Percentiles rank a stretch among this genome's conserved stretches.
phyloP scores from a whole-genome alignment of 257 asterid species.

The Mentha longifolia region DNA sequence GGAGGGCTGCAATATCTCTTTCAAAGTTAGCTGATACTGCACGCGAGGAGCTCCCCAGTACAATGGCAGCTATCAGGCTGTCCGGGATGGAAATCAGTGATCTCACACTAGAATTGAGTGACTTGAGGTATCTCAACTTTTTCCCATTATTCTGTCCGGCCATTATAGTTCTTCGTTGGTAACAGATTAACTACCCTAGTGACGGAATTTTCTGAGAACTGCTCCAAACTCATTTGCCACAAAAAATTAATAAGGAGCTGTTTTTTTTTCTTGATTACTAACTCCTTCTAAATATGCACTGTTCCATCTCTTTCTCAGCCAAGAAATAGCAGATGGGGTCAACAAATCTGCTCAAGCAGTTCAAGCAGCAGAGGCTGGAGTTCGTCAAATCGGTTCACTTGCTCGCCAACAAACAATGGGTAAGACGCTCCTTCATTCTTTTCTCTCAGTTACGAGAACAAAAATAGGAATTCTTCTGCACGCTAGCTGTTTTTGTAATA shows the following conservation, averaged over 20 bases:
- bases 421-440: conserved; percentile 43
- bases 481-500: conserved; percentile 3
- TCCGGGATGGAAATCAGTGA: conserved; percentile 94
- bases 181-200: conserved; percentile 13
- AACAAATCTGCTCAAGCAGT: conserved; percentile 89
- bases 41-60: conserved; percentile 86
- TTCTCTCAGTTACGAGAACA: conserved; percentile 6
- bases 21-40: conserved; percentile 85
- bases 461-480: neutral
- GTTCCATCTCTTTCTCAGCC: conserved; percentile 57
- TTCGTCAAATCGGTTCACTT: conserved; percentile 78
- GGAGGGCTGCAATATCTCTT: conserved; percentile 79
- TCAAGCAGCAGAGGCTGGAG: conserved; percentile 94
- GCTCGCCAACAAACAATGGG: conserved; percentile 85
- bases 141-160: conserved; percentile 3
- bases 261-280: neutral
- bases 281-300: conserved; percentile 20
- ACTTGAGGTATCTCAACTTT: conserved; percentile 61
- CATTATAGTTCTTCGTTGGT: conserved; percentile 13
- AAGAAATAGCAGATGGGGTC: conserved; percentile 86
- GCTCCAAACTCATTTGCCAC: neutral
- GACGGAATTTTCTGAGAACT: conserved; percentile 15
- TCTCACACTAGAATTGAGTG: conserved; percentile 83
- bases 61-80: conserved; percentile 89
- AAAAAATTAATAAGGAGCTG: conserved; percentile 9